Base-by-base conservation (phyloP, 331 rosid species). In the Dryas integrifolia region DNA sequence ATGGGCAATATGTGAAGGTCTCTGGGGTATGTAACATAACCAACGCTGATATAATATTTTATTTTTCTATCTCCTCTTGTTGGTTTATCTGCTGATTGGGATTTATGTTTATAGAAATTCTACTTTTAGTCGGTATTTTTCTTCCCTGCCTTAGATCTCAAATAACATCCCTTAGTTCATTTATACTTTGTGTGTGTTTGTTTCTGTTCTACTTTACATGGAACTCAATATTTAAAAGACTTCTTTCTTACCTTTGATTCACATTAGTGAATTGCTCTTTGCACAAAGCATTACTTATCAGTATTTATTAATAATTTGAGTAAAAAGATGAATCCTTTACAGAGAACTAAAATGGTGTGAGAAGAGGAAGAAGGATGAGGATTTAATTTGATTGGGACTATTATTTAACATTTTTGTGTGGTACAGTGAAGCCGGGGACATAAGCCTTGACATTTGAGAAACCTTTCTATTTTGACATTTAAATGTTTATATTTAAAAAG, bases 1-100 rank as follows among this genome's bases (percentile, higher is more conserved):
- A 91, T 83, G 98, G 98, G 53, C 98, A 94, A 74, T 87, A 86
- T 79, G 97, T 94, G 84, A 94, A 94, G 81, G 96, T 94, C 74
- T 91, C 98, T 70, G 98, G 98, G 98, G 98, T 94, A 91, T 12
- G 96, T 83, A 68, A 64, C 83, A 30, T 78, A 52, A 70, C 55
- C 79, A 69, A 46, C 70, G 63, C 75, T 40, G 58, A 55, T 47
- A 21, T 38, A 26, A 8, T 58, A 30, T 51, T 52, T 52, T 55
- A 41, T 40, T 24, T 26, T 49, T 58, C 3, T 51, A 14, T 35
- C n/a, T 79, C 41, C 44, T 50, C 15, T 62, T 49, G 35, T 60
- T 72, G 39, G 51, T 49, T 58, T 35, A 61, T 77, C 67, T 72
- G 10, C 67, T 13, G 43, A n/a, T 59, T 72, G 24, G 73, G 39